Evolutionary conservation across 805 yeast species (phyloP).

Genomic region (baker's yeast (Saccharomyces cerevisiae)): DNA sequence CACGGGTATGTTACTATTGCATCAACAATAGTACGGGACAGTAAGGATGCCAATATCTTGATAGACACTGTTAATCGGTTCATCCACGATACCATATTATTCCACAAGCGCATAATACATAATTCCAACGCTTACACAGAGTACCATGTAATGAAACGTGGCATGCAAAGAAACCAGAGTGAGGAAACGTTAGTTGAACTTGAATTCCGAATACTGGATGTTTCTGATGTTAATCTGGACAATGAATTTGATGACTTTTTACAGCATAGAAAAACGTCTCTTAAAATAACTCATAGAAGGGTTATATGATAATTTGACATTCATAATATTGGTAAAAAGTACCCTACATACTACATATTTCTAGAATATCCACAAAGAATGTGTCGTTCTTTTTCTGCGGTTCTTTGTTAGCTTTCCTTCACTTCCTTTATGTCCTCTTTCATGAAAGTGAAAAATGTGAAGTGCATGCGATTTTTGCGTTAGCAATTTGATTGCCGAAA

Average conservation of each 20-base stretch:
- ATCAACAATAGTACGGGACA: not conserved
- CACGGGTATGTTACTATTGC: not conserved
- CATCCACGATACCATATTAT: not conserved
- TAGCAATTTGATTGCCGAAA: slow-evolving; percentile 7
- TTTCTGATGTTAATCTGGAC: slow-evolving; percentile 1
- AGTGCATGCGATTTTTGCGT: not conserved
- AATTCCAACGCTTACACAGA: not conserved
- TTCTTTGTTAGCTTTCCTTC: not conserved
- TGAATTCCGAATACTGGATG: not conserved
- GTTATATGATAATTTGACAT: not conserved
- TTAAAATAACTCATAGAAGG: slow-evolving; percentile 12
- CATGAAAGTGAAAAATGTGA: too few species aligned
- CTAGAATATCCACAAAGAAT: not conserved
- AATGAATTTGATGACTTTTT: slow-evolving; percentile 7
- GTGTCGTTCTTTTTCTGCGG: not conserved
- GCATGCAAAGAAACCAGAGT: not conserved
- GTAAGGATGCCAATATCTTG: not conserved
- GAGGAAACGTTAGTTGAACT: not conserved
- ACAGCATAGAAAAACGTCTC: slow-evolving; percentile 11
- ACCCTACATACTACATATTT: not conserved
- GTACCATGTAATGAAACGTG: not conserved
- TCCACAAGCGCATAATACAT: not conserved
- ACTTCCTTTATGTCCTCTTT: not conserved
- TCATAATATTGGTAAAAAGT: not conserved
- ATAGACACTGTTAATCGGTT: not conserved